Conservation (phyloP, 2,329 filamentous ascomycete species). For the Blastomyces gilchristii region DNA sequence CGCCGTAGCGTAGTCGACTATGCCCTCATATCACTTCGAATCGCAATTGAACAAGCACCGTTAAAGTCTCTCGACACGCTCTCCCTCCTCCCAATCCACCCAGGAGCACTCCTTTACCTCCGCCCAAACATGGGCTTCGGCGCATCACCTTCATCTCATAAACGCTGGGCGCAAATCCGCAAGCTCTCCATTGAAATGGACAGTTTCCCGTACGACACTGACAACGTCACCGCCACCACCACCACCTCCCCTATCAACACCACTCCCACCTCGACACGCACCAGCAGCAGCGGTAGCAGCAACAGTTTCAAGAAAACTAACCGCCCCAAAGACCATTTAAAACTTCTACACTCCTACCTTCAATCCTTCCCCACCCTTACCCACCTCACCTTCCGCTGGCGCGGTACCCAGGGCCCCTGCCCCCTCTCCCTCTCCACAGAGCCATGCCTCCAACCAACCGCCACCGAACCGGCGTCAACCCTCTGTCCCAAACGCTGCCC, state of each 20-base stretch:
- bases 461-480: slow-evolving; percentile 25
- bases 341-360: slow-evolving; percentile 73
- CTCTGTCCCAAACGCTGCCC: slow-evolving; percentile 23
- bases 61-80: slow-evolving; percentile 57
- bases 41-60: slow-evolving; percentile 65
- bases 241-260: background rate
- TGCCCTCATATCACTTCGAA: slow-evolving; percentile 74
- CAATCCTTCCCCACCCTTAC: slow-evolving; percentile 57
- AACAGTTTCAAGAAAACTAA: background rate
- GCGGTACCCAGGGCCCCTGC: slow-evolving; percentile 60
- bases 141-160: slow-evolving; percentile 58
- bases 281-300: background rate
- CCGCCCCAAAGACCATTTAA: slow-evolving; percentile 55
- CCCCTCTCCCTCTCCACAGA: slow-evolving; percentile 62
- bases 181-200: slow-evolving; percentile 64
- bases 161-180: slow-evolving; percentile 67
- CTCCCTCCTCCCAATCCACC: slow-evolving; percentile 63
- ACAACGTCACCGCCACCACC: slow-evolving; percentile 24
- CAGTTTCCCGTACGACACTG: slow-evolving; percentile 50
- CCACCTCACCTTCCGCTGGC: slow-evolving; percentile 68
- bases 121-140: slow-evolving; percentile 66
- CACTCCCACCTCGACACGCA: background rate
- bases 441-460: slow-evolving; percentile 51
- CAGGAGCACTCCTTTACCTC: slow-evolving; percentile 65
- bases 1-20: slow-evolving; percentile 75